Evolutionary conservation across 352 stramenopile genomes (phyloP), one percentile per base, ranked within the genome.

Genomic region (Phytophthora citricola): DNA sequence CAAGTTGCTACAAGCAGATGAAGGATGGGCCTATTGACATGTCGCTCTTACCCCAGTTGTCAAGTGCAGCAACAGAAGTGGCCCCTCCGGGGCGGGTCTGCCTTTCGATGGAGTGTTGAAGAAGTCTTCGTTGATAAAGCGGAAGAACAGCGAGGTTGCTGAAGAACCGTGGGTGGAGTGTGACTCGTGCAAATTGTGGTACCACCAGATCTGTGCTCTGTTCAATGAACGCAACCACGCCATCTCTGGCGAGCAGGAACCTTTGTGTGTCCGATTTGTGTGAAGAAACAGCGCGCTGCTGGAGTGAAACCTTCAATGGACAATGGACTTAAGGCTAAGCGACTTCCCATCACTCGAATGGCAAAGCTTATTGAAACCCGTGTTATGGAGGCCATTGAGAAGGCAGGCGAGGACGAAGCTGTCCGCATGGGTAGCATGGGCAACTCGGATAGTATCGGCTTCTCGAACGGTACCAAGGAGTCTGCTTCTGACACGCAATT

Each of bases 211-310:
- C 66, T 99, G 98, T 75, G 97, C 96, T 29, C 85, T 99, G 10
- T 99, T 99, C 76, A 99, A 99, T 73, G 97, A 97, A 60, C 85
- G 97, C 2, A 98, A 99, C 63, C 98, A 99, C 73, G 95, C 96
- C 0, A 95, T 95, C 38, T 95, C 88, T 11, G 88, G 88, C 2
- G 88, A 95, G 57, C 88, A 95, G 61, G 85, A 95, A 59, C 82
- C 83, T 10, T 95, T 41, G 88, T 95, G 50, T 95, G 88, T 32
- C 88, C 88, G 4, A 91, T 95, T 55, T 95, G 88, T 64, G 85
- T 93, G 17, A 91, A 92, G 58, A 95, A 95, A 66, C 81, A 93
- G 52, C 88, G 88, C 5, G 73, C 73, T 7, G 73, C 78, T 54
- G 88, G 88, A 1, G 77, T 92, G 5, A 91, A 91, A 46, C 84